Evolutionary conservation across 2,329 filamentous ascomycete genomes (phyloP).

Genomic region (Waltergamsia citrina): DNA sequence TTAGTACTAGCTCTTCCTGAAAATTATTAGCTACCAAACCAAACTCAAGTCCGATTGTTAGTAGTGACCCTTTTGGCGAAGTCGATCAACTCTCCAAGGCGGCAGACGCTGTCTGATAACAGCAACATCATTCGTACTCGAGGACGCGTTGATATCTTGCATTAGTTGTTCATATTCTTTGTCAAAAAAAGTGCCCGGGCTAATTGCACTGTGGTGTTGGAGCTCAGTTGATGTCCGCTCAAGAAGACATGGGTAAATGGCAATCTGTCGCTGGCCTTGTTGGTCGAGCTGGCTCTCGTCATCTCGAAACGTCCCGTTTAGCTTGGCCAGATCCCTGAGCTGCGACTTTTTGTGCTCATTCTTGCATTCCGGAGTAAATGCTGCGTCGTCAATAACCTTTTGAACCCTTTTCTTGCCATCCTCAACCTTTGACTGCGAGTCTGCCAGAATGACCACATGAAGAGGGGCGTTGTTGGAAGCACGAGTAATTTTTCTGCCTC

Average conservation of each 20-base stretch:
- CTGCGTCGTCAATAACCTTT: conserved; percentile 70
- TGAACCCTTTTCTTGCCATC: conserved; percentile 69
- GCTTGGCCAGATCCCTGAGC: conserved; percentile 66
- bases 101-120: no score
- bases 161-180: background rate
- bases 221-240: background rate
- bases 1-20: no score
- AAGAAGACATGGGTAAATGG: background rate
- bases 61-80: background rate
- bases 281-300: conserved; percentile 52
- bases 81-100: background rate
- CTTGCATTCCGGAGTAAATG: conserved; percentile 67
- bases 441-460: conserved; percentile 73
- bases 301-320: conserved; percentile 74
- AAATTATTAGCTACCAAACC: no score
- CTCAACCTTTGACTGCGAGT: conserved; percentile 67
- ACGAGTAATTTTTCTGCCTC: conserved; percentile 61
- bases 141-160: background rate
- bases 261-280: no score
- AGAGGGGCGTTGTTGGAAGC: conserved; percentile 60
- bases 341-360: conserved; percentile 75
- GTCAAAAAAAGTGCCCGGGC: background rate
- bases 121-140: no score
- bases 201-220: background rate
- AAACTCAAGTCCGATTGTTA: no score